phyloP scores from a whole-genome alignment of 345 rosid species.

The Luvunga scandens region DNA sequence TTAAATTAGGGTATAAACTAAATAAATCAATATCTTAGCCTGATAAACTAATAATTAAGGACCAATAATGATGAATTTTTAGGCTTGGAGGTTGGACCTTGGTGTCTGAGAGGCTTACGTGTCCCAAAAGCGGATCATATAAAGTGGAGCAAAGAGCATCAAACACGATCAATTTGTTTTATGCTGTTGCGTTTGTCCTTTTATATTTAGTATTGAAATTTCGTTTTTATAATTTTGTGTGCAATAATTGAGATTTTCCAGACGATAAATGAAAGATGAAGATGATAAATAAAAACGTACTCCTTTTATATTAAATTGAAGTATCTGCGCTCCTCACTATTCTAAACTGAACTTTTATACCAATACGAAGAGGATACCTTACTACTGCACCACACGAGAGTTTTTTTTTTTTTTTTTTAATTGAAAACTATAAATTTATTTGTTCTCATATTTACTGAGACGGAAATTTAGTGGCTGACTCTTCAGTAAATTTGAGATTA shows the following conservation, averaged over 20 bases:
- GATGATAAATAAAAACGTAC: no score
- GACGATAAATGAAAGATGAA: no score
- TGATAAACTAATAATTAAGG: neutral
- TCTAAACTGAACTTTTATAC: no score
- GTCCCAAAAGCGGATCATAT: neutral
- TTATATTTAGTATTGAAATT: neutral
- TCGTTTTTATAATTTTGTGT: neutral
- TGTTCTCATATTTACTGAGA: no score
- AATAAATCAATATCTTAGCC: neutral
- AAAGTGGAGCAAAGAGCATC: neutral
- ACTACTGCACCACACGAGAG: no score
- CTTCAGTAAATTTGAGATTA: no score
- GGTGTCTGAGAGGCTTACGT: neutral
- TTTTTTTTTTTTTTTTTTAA: no score
- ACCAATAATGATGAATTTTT: conserved; percentile 5
- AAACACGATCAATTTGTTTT: neutral
- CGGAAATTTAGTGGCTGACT: no score
- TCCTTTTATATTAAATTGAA: no score
- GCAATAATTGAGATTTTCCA: neutral
- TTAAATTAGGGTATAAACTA: neutral
- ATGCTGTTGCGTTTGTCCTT: neutral
- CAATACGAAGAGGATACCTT: no score
- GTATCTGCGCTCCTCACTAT: no score
- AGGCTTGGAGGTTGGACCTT: neutral
- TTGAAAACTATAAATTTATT: no score